phyloP scores from a whole-genome alignment of 805 yeast genomes.

The Saccharomycopsis sp. region DNA sequence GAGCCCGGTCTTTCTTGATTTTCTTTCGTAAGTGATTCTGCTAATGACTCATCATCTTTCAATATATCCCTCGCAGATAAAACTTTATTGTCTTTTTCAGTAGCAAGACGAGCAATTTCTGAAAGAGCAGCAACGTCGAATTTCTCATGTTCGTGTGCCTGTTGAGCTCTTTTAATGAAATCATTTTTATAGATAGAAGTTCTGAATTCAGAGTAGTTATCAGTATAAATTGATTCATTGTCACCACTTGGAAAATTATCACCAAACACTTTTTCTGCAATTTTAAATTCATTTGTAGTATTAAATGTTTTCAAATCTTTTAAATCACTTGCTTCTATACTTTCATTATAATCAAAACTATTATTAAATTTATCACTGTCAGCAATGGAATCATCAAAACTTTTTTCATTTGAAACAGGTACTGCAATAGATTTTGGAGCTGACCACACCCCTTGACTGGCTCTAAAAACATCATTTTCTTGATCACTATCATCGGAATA shows the following conservation, averaged over 20 bases:
- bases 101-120: slow-evolving; percentile 1
- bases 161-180: slow-evolving; percentile 12
- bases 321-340: too few species aligned
- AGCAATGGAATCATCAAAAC: too few species aligned
- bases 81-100: neutral
- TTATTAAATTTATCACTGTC: too few species aligned
- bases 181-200: slow-evolving; percentile 13
- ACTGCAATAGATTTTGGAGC: too few species aligned
- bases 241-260: slow-evolving; percentile 7
- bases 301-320: too few species aligned
- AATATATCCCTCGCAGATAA: slow-evolving; percentile 12
- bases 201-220: slow-evolving; percentile 10
- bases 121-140: slow-evolving; percentile 5
- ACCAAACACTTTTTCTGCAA: too few species aligned
- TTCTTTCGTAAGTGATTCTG: neutral
- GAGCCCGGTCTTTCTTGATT: neutral
- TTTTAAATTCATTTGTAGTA: too few species aligned
- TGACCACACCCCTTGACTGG: neutral
- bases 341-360: too few species aligned
- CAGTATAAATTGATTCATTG: slow-evolving; percentile 10
- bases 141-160: slow-evolving; percentile 11
- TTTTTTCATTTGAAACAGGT: too few species aligned
- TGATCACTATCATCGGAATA: neutral
- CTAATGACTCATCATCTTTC: neutral
- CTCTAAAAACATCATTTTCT: neutral